phyloP scores from a whole-genome alignment of 805 yeast species.

The Allodekkera sacchari region DNA sequence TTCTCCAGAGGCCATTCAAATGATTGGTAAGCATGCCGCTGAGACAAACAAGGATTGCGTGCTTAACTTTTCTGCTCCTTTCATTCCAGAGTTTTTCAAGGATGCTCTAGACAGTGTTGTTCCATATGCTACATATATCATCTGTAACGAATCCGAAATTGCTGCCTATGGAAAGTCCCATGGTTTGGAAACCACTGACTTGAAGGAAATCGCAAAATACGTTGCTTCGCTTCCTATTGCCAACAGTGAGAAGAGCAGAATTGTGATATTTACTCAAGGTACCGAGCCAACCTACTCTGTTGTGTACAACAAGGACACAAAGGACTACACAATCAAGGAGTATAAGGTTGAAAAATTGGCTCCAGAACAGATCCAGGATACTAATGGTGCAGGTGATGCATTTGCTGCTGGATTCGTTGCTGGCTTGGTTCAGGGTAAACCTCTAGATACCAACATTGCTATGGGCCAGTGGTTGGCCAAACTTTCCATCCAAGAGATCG shows the following conservation, averaged over 20 bases:
- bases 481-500: constrained; percentile 83
- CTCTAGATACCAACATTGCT: constrained; percentile 52
- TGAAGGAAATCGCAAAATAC: constrained; percentile 70
- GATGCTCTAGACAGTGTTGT: constrained; percentile 72
- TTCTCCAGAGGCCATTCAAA: constrained; percentile 86
- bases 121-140: constrained; percentile 83
- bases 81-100: constrained; percentile 92
- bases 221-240: constrained; percentile 74
- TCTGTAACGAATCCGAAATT: constrained; percentile 97
- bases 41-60: constrained; percentile 37
- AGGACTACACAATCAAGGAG: constrained; percentile 38
- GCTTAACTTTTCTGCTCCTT: constrained; percentile 92
- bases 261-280: constrained; percentile 94
- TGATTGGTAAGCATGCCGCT: constrained; percentile 83
- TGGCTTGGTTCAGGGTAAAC: constrained; percentile 69
- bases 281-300: constrained; percentile 83
- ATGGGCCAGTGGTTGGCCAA: constrained; percentile 97
- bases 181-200: constrained; percentile 50
- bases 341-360: constrained; percentile 70
- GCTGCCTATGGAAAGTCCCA: constrained; percentile 88
- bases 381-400: constrained; percentile 99
- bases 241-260: constrained; percentile 62
- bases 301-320: constrained; percentile 40
- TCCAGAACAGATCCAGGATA: constrained; percentile 64
- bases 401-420: constrained; percentile 96